phyloP scores from a whole-genome alignment of 495 filamentous ascomycete species.

The Podospora tetraspora region DNA sequence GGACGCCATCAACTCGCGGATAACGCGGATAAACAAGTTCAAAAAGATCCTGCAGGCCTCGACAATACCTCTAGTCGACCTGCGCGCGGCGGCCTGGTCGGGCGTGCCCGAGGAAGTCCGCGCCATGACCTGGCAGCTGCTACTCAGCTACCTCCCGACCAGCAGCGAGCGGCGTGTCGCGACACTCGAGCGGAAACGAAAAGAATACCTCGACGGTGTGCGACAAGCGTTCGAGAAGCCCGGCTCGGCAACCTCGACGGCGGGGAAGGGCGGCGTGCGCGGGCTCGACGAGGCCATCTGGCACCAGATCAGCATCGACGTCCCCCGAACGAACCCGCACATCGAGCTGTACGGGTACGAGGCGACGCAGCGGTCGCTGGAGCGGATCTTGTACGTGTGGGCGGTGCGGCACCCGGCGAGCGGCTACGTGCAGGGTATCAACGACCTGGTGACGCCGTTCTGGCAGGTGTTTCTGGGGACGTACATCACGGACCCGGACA shows the following conservation, averaged over 20 bases:
- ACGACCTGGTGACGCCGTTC: conserved; percentile 95
- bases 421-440: conserved; percentile 97
- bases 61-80: conserved; percentile 75
- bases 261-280: conserved; percentile 39
- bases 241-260: conserved; percentile 12
- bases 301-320: conserved; percentile 99
- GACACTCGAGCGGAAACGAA: conserved; percentile 89
- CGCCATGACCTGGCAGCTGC: conserved; percentile 95
- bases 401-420: conserved; percentile 94
- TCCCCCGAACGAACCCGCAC: conserved; percentile 94
- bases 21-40: conserved; percentile 97
- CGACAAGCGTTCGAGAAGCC: conserved; percentile 88
- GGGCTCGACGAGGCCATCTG: conserved; percentile 93
- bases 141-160: conserved; percentile 91
- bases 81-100: conserved; percentile 83
- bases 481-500: conserved; percentile 89
- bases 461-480: conserved; percentile 94
- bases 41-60: conserved; percentile 89
- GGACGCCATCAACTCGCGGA: conserved; percentile 80
- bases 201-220: conserved; percentile 94
- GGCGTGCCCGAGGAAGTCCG: conserved; percentile 92
- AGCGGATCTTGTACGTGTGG: conserved; percentile 95
- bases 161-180: conserved; percentile 86
- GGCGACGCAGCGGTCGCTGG: conserved; percentile 87
- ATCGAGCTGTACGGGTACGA: conserved; percentile 92